A percentile compares a stretch with the other conserved stretches of the same genome.
Evolutionary conservation across 441 rosid species (phyloP).

Genomic region (Mallotus repandus): DNA sequence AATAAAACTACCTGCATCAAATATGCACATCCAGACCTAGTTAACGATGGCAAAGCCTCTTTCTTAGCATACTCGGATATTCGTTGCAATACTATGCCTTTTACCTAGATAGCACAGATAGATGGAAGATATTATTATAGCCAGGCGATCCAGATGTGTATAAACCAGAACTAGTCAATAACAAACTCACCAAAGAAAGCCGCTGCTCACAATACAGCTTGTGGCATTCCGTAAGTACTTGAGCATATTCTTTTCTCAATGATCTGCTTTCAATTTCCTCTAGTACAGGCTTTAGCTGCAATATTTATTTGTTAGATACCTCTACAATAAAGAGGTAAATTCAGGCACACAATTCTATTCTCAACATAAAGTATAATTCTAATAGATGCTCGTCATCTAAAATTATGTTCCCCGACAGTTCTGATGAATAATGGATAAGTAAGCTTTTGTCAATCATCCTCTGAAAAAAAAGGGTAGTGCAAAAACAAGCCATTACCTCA

Average conservation of each 20-base stretch:
- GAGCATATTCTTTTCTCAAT: slow-evolving; percentile 84
- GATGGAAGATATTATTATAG: slow-evolving; percentile 22
- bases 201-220: slow-evolving; percentile 91
- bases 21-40: slow-evolving; percentile 97
- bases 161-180: slow-evolving; percentile 19
- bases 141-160: slow-evolving; percentile 17
- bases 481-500: slow-evolving; percentile 52
- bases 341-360: not conserved
- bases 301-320: slow-evolving; percentile 25
- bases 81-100: slow-evolving; percentile 88
- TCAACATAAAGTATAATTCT: not conserved
- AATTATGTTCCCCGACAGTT: not conserved
- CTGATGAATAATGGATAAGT: too few relatives aligned
- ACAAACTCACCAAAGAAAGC: slow-evolving; percentile 75
- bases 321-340: slow-evolving; percentile 1
- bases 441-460: not conserved
- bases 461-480: slow-evolving; percentile 16
- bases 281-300: slow-evolving; percentile 88
- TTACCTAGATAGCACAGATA: slow-evolving; percentile 48
- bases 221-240: slow-evolving; percentile 91
- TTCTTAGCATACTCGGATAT: slow-evolving; percentile 89
- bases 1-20: slow-evolving; percentile 71
- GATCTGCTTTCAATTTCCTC: slow-evolving; percentile 95
- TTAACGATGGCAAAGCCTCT: slow-evolving; percentile 89
- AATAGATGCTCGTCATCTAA: not conserved